Percentiles rank a stretch among this genome's conserved stretches.
phyloP scores from a whole-genome alignment of 2,329 filamentous ascomycete genomes.

The Coccinonectria pachysandricola region DNA sequence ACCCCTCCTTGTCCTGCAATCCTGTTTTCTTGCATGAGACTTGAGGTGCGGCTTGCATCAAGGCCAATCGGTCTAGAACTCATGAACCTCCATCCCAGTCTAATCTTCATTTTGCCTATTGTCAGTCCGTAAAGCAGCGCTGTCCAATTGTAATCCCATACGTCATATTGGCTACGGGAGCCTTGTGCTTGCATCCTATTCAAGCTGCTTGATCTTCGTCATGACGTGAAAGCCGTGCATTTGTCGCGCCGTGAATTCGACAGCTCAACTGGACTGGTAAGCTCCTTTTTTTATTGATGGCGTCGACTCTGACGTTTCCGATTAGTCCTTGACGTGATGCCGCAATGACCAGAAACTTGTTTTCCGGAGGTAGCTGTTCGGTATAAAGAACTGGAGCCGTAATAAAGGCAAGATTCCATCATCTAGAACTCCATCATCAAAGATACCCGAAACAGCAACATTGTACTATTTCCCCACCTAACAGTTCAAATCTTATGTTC shows the following conservation, averaged over 20 bases:
- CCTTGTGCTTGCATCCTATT: slow-evolving; percentile 18
- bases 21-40: slow-evolving; percentile 4
- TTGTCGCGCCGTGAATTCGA: no score
- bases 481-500: no score
- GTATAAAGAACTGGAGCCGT: slow-evolving; percentile 12
- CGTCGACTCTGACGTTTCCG: slow-evolving; percentile 16
- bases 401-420: slow-evolving; percentile 11
- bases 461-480: no score
- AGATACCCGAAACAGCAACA: slow-evolving; percentile 5
- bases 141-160: slow-evolving; percentile 4
- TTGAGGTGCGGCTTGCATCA: slow-evolving; percentile 1
- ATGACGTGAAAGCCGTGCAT: slow-evolving; percentile 19
- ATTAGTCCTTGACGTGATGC: slow-evolving; percentile 11
- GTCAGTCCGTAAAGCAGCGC: no score
- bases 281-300: slow-evolving; percentile 9
- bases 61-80: slow-evolving; percentile 1
- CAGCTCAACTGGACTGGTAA: slow-evolving; percentile 12
- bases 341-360: slow-evolving; percentile 15
- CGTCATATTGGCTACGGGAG: slow-evolving; percentile 15
- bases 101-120: no score
- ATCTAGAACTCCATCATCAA: slow-evolving; percentile 8
- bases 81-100: neutral
- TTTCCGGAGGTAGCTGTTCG: slow-evolving; percentile 8
- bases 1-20: no score
- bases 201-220: slow-evolving; percentile 10